Evolutionary conservation across 2,329 filamentous ascomycete species (phyloP).

Genomic region (Hymenoscyphus fructigenus): DNA sequence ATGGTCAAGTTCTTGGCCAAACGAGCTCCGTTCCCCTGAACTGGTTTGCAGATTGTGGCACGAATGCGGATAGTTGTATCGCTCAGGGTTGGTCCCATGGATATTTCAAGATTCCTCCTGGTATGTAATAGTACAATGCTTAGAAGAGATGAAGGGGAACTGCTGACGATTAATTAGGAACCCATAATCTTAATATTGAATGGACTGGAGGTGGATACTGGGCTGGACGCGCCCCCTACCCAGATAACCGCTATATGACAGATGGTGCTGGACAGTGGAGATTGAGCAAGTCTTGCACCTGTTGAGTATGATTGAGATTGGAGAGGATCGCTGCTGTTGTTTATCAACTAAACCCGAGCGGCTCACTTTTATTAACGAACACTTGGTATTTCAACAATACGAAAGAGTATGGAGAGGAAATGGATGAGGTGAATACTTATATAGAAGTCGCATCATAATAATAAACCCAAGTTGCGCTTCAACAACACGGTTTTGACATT

Average conservation of each 20-base stretch:
- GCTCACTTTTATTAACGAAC: background rate
- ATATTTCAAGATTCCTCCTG: background rate
- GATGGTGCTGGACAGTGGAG: no score
- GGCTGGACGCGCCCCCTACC: no score
- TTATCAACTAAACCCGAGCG: slow-evolving; percentile 1
- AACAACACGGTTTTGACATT: background rate
- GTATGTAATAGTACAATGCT: background rate
- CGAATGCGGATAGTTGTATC: background rate
- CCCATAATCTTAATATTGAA: background rate
- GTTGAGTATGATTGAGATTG: background rate
- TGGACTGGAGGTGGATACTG: background rate
- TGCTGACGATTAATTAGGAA: background rate
- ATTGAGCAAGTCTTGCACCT: background rate
- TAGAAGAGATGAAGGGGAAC: no score
- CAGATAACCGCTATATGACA: no score
- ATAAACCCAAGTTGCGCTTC: background rate
- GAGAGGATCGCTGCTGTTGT: background rate
- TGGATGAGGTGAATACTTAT: background rate
- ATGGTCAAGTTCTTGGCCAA: background rate
- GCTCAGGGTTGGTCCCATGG: background rate
- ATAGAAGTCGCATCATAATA: background rate
- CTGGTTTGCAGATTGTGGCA: background rate
- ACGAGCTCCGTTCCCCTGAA: background rate
- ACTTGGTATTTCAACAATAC: background rate
- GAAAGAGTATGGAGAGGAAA: background rate